phyloP scores from a whole-genome alignment of 1,139 yeast species.

The Komagataea norvegica region DNA sequence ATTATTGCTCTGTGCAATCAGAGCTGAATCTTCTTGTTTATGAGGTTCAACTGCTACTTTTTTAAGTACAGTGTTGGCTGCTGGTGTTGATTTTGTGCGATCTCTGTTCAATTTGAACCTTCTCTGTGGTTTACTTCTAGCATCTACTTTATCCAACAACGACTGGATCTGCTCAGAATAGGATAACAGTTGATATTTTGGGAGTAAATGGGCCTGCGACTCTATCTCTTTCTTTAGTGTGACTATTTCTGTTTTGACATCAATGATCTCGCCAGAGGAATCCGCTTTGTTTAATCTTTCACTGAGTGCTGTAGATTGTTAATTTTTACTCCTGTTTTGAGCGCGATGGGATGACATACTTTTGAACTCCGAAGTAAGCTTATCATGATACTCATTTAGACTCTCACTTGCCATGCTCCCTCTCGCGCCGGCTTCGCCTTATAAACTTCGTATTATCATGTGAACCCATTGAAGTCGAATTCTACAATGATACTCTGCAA shows the following conservation, averaged over 20 bases:
- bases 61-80: too few species aligned
- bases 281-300: background rate
- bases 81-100: background rate
- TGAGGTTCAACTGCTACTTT: too few species aligned
- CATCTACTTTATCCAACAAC: constrained; percentile 1
- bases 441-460: too few species aligned
- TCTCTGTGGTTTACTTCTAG: constrained; percentile 1
- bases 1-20: background rate
- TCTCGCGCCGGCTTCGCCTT: background rate
- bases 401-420: constrained; percentile 1
- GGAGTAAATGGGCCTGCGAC: constrained; percentile 11
- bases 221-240: constrained; percentile 11
- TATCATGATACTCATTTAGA: constrained; percentile 8
- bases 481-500: too few species aligned
- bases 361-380: constrained; percentile 8
- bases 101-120: constrained; percentile 11
- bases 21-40: background rate
- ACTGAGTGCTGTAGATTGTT: constrained; percentile 2
- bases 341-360: constrained; percentile 1
- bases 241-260: constrained; percentile 1
- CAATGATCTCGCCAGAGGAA: background rate
- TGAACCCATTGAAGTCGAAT: too few species aligned
- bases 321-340: background rate
- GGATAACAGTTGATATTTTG: constrained; percentile 12
- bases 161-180: constrained; percentile 12